Evolutionary conservation across 148 eudicot species (phyloP).

Genomic region (Rhododendron kiyosumense): DNA sequence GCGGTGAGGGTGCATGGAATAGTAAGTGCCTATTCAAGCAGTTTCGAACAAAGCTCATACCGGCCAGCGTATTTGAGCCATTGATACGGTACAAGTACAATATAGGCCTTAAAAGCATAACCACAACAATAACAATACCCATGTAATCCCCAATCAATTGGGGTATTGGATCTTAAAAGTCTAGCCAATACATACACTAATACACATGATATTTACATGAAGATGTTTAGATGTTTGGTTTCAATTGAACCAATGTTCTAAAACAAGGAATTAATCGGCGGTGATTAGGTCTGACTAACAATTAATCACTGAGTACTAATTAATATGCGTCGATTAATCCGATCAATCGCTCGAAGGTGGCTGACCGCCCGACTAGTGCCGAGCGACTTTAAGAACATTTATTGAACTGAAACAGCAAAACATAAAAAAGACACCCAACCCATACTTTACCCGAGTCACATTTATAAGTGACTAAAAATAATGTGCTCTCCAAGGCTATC

Average conservation of each 20-base stretch:
- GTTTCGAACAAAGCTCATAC: background rate
- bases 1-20: background rate
- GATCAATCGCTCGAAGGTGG: no score
- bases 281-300: no score
- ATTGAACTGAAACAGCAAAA: background rate
- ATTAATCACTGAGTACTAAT: no score
- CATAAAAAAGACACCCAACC: background rate
- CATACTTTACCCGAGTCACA: background rate
- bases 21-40: background rate
- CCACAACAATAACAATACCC: background rate
- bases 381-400: no score
- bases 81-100: background rate
- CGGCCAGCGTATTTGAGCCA: background rate
- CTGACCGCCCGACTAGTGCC: no score
- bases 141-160: background rate
- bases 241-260: no score
- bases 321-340: no score
- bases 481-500: background rate
- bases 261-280: no score
- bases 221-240: background rate
- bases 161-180: background rate
- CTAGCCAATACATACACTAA: background rate
- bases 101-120: background rate
- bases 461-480: background rate
- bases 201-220: background rate